Percentiles rank a stretch among this genome's conserved stretches.
These are phyloP conservation scores for Ceratocystis colombiana DNA, from an alignment of 2,329 filamentous ascomycete species.

Conservation along the genomic window DNA sequence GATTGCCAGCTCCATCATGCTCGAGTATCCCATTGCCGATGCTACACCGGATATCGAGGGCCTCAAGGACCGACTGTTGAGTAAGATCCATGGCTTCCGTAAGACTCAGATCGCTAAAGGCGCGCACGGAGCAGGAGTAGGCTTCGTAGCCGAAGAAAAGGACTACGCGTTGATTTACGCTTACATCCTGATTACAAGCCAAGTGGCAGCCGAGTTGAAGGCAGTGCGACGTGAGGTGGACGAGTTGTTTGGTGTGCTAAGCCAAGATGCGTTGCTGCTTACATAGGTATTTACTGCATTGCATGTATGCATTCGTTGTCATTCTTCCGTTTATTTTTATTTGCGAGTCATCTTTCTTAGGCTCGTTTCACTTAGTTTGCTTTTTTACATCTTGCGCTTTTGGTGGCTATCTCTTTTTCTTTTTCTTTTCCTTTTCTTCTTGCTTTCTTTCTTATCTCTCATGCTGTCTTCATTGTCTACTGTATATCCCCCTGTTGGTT, in stretches of 20 bases:
- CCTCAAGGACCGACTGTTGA: conserved; percentile 70
- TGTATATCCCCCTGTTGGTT: conserved; percentile 8
- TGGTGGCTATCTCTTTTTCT: background rate
- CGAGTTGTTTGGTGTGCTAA: conserved; percentile 51
- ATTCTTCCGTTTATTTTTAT: background rate
- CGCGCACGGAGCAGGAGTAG: conserved; percentile 28
- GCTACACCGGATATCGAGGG: conserved; percentile 74
- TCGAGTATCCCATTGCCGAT: conserved; percentile 87
- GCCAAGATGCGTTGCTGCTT: conserved; percentile 49
- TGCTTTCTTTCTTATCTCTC: background rate
- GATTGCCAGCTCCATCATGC: conserved; percentile 82
- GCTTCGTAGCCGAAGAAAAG: conserved; percentile 50
- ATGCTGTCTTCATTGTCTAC: background rate
- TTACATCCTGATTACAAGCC: conserved; percentile 62
- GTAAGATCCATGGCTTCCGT: conserved; percentile 79
- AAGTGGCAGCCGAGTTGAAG: conserved; percentile 55
- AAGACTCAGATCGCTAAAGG: conserved; percentile 47
- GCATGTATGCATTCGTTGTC: background rate
- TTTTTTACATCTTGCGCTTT: background rate
- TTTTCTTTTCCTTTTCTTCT: background rate
- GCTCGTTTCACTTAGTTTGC: background rate
- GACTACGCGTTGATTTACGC: conserved; percentile 92
- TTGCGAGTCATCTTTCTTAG: background rate
- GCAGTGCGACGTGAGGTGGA: conserved; percentile 53
- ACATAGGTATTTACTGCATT: conserved; percentile 34